phyloP scores from a whole-genome alignment of 441 rosid genomes.

The Adansonia grandidieri region DNA sequence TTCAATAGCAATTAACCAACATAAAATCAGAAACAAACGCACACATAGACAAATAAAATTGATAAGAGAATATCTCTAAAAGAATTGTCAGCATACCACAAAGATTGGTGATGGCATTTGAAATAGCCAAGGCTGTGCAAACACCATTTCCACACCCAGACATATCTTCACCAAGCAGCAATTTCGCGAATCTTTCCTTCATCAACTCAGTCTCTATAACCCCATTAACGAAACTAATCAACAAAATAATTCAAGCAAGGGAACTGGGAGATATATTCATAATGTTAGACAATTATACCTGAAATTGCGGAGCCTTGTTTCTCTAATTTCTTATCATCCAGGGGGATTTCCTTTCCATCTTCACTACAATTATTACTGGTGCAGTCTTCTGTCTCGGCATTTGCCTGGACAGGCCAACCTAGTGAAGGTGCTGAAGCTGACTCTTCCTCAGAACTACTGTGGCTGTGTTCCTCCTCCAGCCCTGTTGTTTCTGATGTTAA shows the following conservation, averaged over 20 bases:
- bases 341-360: conserved; percentile 44
- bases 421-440: conserved; percentile 65
- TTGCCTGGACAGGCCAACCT: conserved; percentile 59
- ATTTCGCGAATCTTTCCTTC: conserved; percentile 94
- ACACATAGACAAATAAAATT: conserved; percentile 15
- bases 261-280: neutral
- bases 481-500: conserved; percentile 65
- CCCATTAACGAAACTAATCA: conserved; percentile 31
- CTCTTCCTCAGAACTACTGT: conserved; percentile 58
- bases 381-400: conserved; percentile 44
- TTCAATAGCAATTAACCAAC: conserved; percentile 13
- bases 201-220: conserved; percentile 82
- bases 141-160: conserved; percentile 99
- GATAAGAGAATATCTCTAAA: neutral
- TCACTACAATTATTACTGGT: conserved; percentile 36
- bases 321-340: conserved; percentile 45
- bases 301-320: conserved; percentile 57
- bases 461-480: conserved; percentile 70
- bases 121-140: conserved; percentile 85
- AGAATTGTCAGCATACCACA: conserved; percentile 62
- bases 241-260: conserved; percentile 15
- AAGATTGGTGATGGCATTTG: conserved; percentile 97
- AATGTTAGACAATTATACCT: conserved; percentile 48
- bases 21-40: conserved; percentile 20
- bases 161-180: conserved; percentile 98